phyloP scores from a whole-genome alignment of 768 basidiomycete species.

The Scleroderma bovista region DNA sequence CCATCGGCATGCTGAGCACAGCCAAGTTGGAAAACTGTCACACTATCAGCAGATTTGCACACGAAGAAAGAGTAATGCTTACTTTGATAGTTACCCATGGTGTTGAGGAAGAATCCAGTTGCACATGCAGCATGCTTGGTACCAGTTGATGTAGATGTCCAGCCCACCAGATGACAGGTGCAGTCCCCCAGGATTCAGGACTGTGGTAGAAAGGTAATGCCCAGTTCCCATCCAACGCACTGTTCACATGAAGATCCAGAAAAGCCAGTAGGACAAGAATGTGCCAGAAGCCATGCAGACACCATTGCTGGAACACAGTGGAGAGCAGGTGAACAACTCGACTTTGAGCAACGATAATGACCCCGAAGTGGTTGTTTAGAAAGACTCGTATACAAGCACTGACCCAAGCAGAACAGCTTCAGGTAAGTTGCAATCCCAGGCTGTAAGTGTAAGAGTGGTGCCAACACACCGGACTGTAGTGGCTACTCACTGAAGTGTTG shows the following conservation, averaged over 20 bases:
- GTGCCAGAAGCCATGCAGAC: constrained; percentile 65
- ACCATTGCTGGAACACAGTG: constrained; percentile 68
- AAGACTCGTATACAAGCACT: constrained; percentile 52
- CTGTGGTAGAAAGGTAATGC: constrained; percentile 50
- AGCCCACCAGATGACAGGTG: constrained; percentile 71
- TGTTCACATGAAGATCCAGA: constrained; percentile 75
- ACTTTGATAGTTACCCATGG: constrained; percentile 72
- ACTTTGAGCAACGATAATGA: constrained; percentile 62
- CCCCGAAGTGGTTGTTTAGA: constrained; percentile 38
- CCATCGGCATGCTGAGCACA: constrained; percentile 64
- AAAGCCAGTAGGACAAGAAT: constrained; percentile 70
- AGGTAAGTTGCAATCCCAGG: constrained; percentile 68
- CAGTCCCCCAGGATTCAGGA: constrained; percentile 62
- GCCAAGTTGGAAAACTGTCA: constrained; percentile 63
- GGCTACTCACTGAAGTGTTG: constrained; percentile 30
- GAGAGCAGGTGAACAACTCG: constrained; percentile 69
- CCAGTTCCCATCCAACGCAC: constrained; percentile 72
- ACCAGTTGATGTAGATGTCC: constrained; percentile 64
- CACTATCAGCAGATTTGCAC: neutral
- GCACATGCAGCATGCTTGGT: constrained; percentile 74
- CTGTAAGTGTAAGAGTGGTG: constrained; percentile 57
- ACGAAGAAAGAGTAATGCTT: constrained; percentile 13
- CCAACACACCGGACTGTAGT: no score
- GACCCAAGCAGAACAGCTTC: constrained; percentile 57
- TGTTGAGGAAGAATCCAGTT: constrained; percentile 66